Base-by-base conservation (phyloP, 768 basidiomycete genomes). In the Termitomyces sp. region DNA sequence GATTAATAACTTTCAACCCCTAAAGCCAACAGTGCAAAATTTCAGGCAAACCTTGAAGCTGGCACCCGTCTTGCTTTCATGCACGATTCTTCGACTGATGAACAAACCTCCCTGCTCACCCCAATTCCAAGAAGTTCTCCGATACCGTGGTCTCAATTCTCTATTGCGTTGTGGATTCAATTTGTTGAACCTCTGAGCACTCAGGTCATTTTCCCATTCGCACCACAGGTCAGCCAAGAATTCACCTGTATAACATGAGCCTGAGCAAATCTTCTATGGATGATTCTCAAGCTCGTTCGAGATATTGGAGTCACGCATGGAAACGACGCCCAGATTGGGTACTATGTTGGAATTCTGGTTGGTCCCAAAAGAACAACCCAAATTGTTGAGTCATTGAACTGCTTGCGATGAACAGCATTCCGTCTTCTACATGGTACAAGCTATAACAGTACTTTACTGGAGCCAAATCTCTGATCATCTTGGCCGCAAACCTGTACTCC, bases 291-390 rank as follows among this genome's bases (percentile, higher is more conserved):
- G 88, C 75, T 88, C 44, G 80, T 88, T 58, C 82, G 85, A 27
- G 85, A 85, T 65, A 76, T 88, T 55, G 88, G 86, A 12, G 78
- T 90, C 8, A 89, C 88, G 13, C 73, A 85, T 64, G 89, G 88
- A 33, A 81, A 89, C 66, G 88, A 91, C 67, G 80, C 81, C 2
- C 76, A 79, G 62, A 87, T 91, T 11, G 91, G 88, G 46, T 87
- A 89, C 68, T 93, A 91, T 73, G 87, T 89, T 56, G 90, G 90
- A 18, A 64, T 90, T 11, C 73, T 92, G 81, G 89, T 89, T 24
- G 36, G 80, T 68, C 18, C 4, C 18, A 45, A 11, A 24, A 47
- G 16, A 12, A 1, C 5, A n/a, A 4, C 8, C 27, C 4, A 46
- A 36, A 20, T 6, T 5, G 12, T 22, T 7, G 15, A 46, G 44